A percentile compares a stretch with the other conserved stretches of the same genome.
These are phyloP conservation scores for Yamadazyma taylorii DNA, from an alignment of 1,139 yeast species.

Conservation along the genomic window DNA sequence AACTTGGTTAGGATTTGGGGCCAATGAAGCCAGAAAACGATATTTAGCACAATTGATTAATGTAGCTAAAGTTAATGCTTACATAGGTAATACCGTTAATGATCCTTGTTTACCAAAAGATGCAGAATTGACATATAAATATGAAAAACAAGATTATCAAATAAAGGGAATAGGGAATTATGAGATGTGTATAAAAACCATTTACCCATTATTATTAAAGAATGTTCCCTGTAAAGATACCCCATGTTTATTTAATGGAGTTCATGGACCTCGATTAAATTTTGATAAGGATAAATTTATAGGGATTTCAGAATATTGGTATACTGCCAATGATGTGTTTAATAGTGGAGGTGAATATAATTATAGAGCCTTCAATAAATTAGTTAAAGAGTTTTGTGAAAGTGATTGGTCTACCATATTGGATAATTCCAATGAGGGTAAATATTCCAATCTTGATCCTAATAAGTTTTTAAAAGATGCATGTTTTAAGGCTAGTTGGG, in stretches of 20 bases:
- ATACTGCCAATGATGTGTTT: constrained; percentile 79
- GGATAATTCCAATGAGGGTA: constrained; percentile 50
- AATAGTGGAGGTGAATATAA: constrained; percentile 77
- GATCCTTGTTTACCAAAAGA: constrained; percentile 77
- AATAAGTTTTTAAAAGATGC: constrained; percentile 56
- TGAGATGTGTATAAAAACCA: constrained; percentile 62
- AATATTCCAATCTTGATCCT: constrained; percentile 48
- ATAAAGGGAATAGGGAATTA: constrained; percentile 68
- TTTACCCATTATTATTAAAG: constrained; percentile 69
- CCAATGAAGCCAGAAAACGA: constrained; percentile 71
- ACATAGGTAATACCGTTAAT: constrained; percentile 29
- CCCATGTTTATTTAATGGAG: constrained; percentile 80
- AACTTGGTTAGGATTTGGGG: constrained; percentile 86
- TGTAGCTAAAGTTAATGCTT: constrained; percentile 19
- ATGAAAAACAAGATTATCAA: constrained; percentile 46
- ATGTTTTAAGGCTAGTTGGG: constrained; percentile 85
- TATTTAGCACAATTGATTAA: constrained; percentile 54
- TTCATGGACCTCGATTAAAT: constrained; percentile 73
- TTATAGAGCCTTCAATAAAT: constrained; percentile 56
- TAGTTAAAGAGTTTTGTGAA: constrained; percentile 65
- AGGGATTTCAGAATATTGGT: constrained; percentile 84
- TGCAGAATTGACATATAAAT: constrained; percentile 39
- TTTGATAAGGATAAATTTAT: constrained; percentile 71
- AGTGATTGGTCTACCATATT: constrained; percentile 59
- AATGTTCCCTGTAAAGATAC: constrained; percentile 71